Evolutionary conservation across 495 filamentous ascomycete species (phyloP), one percentile per base, ranked within the genome.

Genomic region (Glonium stellatum): DNA sequence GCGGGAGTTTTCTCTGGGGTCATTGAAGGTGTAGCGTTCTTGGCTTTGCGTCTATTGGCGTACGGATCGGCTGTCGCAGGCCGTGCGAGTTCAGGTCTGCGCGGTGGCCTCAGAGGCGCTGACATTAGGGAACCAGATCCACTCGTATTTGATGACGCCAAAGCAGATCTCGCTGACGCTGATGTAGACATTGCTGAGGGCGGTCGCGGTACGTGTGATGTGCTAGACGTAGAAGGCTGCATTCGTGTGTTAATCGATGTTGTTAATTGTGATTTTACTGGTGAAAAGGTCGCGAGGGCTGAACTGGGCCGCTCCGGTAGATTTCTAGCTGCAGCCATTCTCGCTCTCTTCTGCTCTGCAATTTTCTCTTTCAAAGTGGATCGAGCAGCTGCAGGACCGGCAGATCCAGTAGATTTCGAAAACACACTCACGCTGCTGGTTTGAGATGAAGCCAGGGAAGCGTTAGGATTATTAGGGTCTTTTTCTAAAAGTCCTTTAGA

Each of bases 381-480:
- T 54, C 77, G 83, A 56, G 69, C 72, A 23, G 75, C 58, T 42
- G 23, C 78, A 80, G 27, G 78, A 11, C 79, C 77, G 36, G 71
- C 73, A 5, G 69, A 59, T 54, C 75, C 74, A 37, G 70, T 63
- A 19, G 76, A 74, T 21, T 79, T 72, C 41, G 80, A 78, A 23
- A 80, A 63, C 50, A 76, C 78, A 59, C 79, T 79, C 19, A 80
- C 71, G 15, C 46, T 55, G 39, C 57, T 67, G 11, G 25, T 59
- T 39, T 68, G 65, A 10, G 71, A 72, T 12, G 69, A 66, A 19
- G 62, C 59, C 6, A 71, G 54, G 8, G 70, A 66, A 18, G 80
- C 79, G 68, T 88, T 88, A 19, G 90, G 90, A 68, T 96, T 96
- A 52, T 84, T 79, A 21, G 87, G 75, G 66, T 92, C 86, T 50